Percentiles rank a stretch among this genome's conserved stretches.
These are phyloP conservation scores for Metschnikowia anglica DNA, from an alignment of 805 yeast genomes.

Conservation along the genomic window DNA sequence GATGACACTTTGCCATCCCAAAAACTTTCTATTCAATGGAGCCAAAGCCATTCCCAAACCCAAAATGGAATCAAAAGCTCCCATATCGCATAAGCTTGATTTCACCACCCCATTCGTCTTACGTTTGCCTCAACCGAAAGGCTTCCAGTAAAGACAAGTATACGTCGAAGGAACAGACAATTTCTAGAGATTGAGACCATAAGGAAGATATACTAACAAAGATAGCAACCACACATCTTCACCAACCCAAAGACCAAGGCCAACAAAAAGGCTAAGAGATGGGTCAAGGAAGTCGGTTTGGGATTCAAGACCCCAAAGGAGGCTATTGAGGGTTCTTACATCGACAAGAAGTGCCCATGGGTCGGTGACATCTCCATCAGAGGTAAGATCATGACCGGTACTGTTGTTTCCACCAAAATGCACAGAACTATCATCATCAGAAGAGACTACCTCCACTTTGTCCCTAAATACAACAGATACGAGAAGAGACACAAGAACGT, in stretches of 20 bases:
- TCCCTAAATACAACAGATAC: constrained; percentile 99
- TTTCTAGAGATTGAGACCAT: not conserved
- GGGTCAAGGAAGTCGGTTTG: constrained; percentile 99
- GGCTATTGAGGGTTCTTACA: constrained; percentile 98
- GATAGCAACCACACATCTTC: constrained; percentile 99
- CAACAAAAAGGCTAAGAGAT: constrained; percentile 98
- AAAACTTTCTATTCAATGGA: too few relatives aligned
- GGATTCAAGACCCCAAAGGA: constrained; percentile 99
- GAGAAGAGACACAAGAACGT: constrained; percentile 99
- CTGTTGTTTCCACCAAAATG: constrained; percentile 99
- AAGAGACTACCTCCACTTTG: constrained; percentile 99
- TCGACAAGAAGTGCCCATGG: constrained; percentile 99
- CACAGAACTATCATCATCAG: constrained; percentile 99
- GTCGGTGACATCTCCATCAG: constrained; percentile 96
- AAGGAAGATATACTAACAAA: constrained; percentile 37
- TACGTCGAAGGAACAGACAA: too few relatives aligned
- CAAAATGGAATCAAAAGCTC: too few relatives aligned
- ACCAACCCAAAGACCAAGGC: constrained; percentile 99
- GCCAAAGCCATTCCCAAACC: too few relatives aligned
- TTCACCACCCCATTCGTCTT: too few relatives aligned
- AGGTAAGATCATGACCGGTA: constrained; percentile 99
- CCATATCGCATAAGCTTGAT: too few relatives aligned
- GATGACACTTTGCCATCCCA: too few relatives aligned
- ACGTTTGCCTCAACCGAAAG: too few relatives aligned
- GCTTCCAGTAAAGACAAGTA: too few relatives aligned